Evolutionary conservation across 345 rosid genomes (phyloP).

Genomic region (Conringia planisiliqua): DNA sequence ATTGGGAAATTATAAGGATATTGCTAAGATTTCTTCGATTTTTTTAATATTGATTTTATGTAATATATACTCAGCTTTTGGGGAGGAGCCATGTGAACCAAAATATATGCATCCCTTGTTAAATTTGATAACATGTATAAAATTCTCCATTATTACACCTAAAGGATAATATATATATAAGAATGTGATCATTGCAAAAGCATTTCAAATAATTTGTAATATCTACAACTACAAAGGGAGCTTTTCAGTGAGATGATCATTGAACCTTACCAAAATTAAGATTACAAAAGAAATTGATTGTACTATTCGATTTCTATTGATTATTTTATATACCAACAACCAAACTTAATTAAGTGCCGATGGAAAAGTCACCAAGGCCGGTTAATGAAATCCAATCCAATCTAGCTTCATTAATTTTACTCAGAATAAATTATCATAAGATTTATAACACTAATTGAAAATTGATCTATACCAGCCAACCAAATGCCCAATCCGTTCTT

Average conservation of each 20-base stretch:
- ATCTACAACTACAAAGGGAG: constrained; percentile 10
- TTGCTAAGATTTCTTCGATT: constrained; percentile 12
- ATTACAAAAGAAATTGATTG: not conserved
- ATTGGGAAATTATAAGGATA: constrained; percentile 1
- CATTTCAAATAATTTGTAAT: constrained; percentile 5
- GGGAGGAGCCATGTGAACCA: constrained; percentile 32
- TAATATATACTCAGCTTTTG: not conserved
- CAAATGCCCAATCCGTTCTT: not conserved
- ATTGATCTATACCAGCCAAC: not conserved
- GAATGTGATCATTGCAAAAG: constrained; percentile 19
- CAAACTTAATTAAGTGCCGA: constrained; percentile 8
- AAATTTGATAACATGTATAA: constrained; percentile 7
- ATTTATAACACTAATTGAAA: not conserved
- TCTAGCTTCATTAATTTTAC: constrained; percentile 9
- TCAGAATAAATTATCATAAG: too few relatives aligned
- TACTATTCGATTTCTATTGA: constrained; percentile 3
- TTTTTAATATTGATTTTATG: not conserved
- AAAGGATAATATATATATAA: constrained; percentile 18
- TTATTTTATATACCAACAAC: constrained; percentile 9
- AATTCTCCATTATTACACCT: constrained; percentile 22
- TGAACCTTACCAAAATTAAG: constrained; percentile 21
- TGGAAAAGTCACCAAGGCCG: constrained; percentile 10
- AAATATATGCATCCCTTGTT: constrained; percentile 3
- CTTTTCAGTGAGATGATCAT: constrained; percentile 25
- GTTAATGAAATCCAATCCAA: constrained; percentile 6